A percentile compares a stretch with the other conserved stretches of the same genome.
Evolutionary conservation across 2,329 filamentous ascomycete genomes (phyloP).

Genomic region (Penicillium sp.): DNA sequence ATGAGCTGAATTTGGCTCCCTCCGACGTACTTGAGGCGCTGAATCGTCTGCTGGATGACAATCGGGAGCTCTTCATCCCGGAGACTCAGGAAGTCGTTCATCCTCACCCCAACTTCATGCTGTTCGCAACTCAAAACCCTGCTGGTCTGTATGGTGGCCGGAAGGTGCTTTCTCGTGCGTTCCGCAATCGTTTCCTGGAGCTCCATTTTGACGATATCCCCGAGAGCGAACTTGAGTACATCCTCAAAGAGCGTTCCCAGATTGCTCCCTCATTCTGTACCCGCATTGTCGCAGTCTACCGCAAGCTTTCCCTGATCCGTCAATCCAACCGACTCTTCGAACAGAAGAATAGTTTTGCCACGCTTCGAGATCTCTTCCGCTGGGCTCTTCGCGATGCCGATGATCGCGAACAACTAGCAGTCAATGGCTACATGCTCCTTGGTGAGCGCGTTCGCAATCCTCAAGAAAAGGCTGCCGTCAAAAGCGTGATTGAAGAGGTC

Average conservation of each 20-base stretch:
- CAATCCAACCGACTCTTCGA: slow-evolving; percentile 93
- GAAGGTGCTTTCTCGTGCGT: slow-evolving; percentile 89
- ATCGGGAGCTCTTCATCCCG: slow-evolving; percentile 90
- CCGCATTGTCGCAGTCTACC: slow-evolving; percentile 90
- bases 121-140: slow-evolving; percentile 97
- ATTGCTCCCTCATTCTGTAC: slow-evolving; percentile 90
- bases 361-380: slow-evolving; percentile 89
- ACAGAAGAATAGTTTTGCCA: slow-evolving; percentile 96
- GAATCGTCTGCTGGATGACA: slow-evolving; percentile 94
- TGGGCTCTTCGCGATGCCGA: slow-evolving; percentile 89
- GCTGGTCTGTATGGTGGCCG: slow-evolving; percentile 92
- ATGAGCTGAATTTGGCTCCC: slow-evolving; percentile 94
- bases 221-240: slow-evolving; percentile 87
- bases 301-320: slow-evolving; percentile 83
- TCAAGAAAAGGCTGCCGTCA: slow-evolving; percentile 82
- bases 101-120: slow-evolving; percentile 92
- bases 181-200: slow-evolving; percentile 95
- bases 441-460: slow-evolving; percentile 91
- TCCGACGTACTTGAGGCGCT: slow-evolving; percentile 96
- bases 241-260: slow-evolving; percentile 83
- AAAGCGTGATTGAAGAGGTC: slow-evolving; percentile 81
- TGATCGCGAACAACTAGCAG: slow-evolving; percentile 81
- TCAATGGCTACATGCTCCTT: slow-evolving; percentile 94
- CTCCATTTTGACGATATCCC: slow-evolving; percentile 98
- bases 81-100: slow-evolving; percentile 94